Base-by-base conservation (phyloP, 345 rosid genomes). In the Populus pruinosa region DNA sequence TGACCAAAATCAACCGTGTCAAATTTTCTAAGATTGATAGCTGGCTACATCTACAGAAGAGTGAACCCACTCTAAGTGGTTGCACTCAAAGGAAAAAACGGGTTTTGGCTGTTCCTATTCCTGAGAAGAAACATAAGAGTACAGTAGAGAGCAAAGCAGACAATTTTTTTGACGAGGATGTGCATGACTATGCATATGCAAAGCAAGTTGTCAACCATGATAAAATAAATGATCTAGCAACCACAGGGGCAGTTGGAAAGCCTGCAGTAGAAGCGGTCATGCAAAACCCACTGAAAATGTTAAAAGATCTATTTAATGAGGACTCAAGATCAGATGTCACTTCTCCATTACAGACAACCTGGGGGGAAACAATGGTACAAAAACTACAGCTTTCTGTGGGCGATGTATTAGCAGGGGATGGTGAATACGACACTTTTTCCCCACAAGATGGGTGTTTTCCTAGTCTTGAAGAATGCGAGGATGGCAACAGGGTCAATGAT, bases 11-110 rank as follows among this genome's bases (percentile, higher is more conserved):
- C 55, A 73, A 73, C 71, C 29, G 79, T 70, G 72, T 59, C 62
- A 85, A 85, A 68, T 78, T 79, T 72, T 82, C 81, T 6, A 87
- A 82, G 79, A 86, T 87, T 36, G 81, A 83, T 68, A 81, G 80
- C 64, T 88, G 92, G 93, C 85, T 88, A 68, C 80, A 74, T 36
- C 85, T 80, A 23, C 89, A 86, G 68, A 82, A 85, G 44, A 75
- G 41, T 27, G 77, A 68, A 35, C 50, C 85, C 27, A 67, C 70
- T 67, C 38, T 71, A 33, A 80, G 68, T 5, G 80, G 71, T 78
- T 73, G 72, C 77, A 36, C 81, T 70, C 77, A 72, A 41, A 82
- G 71, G 83, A 88, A 74, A 75, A 83, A 79, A 80, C 76, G 20
- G 71, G 74, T 79, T 84, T 80, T 81, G n/a, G 80, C 79, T 29